phyloP scores from a whole-genome alignment of 2,329 filamentous ascomycete species.

The Talaromyces atroroseus region DNA sequence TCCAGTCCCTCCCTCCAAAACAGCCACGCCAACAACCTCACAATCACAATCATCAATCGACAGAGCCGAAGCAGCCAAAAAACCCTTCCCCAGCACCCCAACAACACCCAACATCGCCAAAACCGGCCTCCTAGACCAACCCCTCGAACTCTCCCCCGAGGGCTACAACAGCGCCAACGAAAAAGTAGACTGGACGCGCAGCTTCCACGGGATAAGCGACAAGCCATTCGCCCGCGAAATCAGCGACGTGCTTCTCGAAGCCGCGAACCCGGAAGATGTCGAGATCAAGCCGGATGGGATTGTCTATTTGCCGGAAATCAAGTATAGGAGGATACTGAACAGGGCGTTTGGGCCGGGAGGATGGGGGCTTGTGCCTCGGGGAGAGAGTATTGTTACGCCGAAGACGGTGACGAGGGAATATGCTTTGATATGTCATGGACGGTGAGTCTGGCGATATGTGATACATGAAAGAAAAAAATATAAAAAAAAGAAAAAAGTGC shows the following conservation, averaged over 20 bases:
- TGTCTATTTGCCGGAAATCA: slow-evolving; percentile 94
- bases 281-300: slow-evolving; percentile 98
- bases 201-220: slow-evolving; percentile 71
- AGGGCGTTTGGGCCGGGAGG: slow-evolving; percentile 87
- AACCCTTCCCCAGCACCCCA: slow-evolving; percentile 23
- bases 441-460: slow-evolving; percentile 54
- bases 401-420: slow-evolving; percentile 85
- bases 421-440: slow-evolving; percentile 78
- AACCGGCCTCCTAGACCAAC: slow-evolving; percentile 32
- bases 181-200: slow-evolving; percentile 74
- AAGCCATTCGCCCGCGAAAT: slow-evolving; percentile 66
- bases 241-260: slow-evolving; percentile 61
- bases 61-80: slow-evolving; percentile 16
- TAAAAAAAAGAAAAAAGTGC: not conserved
- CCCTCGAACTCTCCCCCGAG: slow-evolving; percentile 24
- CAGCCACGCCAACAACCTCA: slow-evolving; percentile 10
- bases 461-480: too few species aligned
- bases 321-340: slow-evolving; percentile 88
- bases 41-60: too few species aligned
- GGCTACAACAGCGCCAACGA: slow-evolving; percentile 16
- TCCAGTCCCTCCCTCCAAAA: not conserved
- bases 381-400: slow-evolving; percentile 77
- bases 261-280: slow-evolving; percentile 67
- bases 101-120: slow-evolving; percentile 35
- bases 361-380: slow-evolving; percentile 87